Base-by-base conservation (phyloP, 495 filamentous ascomycete species). In the Hapsidospora chrysogenum region DNA sequence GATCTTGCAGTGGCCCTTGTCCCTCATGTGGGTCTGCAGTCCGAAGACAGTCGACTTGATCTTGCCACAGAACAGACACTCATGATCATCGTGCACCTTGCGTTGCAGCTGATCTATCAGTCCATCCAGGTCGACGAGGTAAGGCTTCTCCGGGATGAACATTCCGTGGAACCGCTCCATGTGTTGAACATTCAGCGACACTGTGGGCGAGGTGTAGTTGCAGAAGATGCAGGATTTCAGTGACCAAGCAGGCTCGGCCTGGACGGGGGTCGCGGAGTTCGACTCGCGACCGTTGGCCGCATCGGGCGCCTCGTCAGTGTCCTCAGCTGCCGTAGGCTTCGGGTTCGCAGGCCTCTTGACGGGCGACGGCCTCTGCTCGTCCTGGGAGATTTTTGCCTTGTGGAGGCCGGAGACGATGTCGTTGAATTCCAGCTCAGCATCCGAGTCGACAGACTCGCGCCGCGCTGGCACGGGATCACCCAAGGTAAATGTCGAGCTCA, bases 1-100 rank as follows among this genome's bases (percentile, higher is more conserved):
- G 41, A 99, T 86, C 70, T 82, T 92, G 63, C 85, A 95, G 55
- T 99, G 89, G 7, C 81, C 75, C 56, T 85, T 86, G 53, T 99
- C 89, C 22, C 78, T 76, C 89, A 99, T 99, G 53, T 99, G 89
- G 0, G 83, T 92, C 41, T 89, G 83, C 25, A 83, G 68, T 10
- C 80, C 85, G 36, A 70, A 68, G 1, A 75, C 60, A 17, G 74
- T 83, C 39, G 74, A 72, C 50, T 82, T 78, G 18, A 73, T 50
- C 44, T 82, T 82, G 44, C 78, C 74, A 51, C 89, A 99, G 49
- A 76, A 82, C 19, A 96, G 56, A 26, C 63, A 67, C 43, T 64
- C 56, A 52, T 92, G 87, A 44, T 85, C 71, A 47, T 81, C 78
- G 38, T 74, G 70, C 18, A 83, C 72, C 17, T 64, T 65, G 39